Evolutionary conservation across 2,329 filamentous ascomycete genomes (phyloP), one percentile per base, ranked within the genome.

Genomic region (Thermochaetoides dissita): DNA sequence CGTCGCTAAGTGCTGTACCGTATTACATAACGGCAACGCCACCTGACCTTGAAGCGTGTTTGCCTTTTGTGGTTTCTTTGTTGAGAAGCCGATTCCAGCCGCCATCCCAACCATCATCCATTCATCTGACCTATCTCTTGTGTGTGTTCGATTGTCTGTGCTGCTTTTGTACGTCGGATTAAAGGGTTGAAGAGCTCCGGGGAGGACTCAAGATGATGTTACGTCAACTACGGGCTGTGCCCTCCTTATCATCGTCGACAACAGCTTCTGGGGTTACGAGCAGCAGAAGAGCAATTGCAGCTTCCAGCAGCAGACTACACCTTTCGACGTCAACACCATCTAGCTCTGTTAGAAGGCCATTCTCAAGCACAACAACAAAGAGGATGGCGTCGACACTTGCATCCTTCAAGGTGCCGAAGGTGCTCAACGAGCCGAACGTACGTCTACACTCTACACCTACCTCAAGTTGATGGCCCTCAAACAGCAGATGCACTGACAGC

Each of bases 401-500:
- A 39, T 72, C 77, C 47, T 96, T 95, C 74, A 89, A 85, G 68
- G 75, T 88, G 40, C 91, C 91, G 39, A 79, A 79, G 49, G 76
- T 95, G 54, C 69, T 76, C 59, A 98, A 98, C 60, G 91, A 98
- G 67, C 86, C 86, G n/a, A 98, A 95, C 61, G 88, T 94, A 64
- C 62, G 84, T 71, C 34, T 30, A 24, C 17, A 24, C 17, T 24
- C 17, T 24, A 24, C 17, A 24, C 17, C 17, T 24, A 24, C 17
- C 17, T 24, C 17, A 24, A 24, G 17, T 24, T 24, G 17, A 24
- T 24, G 3, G 17, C 17, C 17, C 3, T 24, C 17, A 24, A 24
- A 24, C 17, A 24, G 17, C 17, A 5, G 17, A 24, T 24, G 17
- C 17, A 24, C 17, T 24, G 17, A 24, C 17, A 24, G 5, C 17